Evolutionary conservation across 257 asterid genomes (phyloP).

Genomic region (Gardenia jasminoides): DNA sequence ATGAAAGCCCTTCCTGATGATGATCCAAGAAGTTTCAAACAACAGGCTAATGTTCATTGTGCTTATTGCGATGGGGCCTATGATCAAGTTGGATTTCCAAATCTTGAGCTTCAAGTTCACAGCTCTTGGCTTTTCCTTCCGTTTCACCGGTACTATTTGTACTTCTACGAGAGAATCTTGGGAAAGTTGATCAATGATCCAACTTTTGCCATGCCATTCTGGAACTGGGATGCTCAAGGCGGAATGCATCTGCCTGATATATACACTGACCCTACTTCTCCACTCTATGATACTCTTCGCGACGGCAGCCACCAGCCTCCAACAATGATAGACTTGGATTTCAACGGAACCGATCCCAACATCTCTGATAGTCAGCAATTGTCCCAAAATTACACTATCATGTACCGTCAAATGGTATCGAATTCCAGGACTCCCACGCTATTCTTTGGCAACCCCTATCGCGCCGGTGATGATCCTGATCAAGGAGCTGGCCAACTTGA

Average conservation of each 20-base stretch:
- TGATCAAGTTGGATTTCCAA: slow-evolving; percentile 71
- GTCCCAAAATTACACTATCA: slow-evolving; percentile 45
- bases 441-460: slow-evolving; percentile 65
- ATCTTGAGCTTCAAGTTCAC: slow-evolving; percentile 78
- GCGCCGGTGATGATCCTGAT: slow-evolving; percentile 60
- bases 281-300: slow-evolving; percentile 57
- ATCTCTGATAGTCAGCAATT: slow-evolving; percentile 26
- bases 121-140: slow-evolving; percentile 76
- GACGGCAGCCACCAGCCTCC: slow-evolving; percentile 73
- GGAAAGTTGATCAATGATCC: slow-evolving; percentile 70
- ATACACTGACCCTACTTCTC: slow-evolving; percentile 44
- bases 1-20: slow-evolving; percentile 77
- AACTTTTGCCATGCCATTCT: slow-evolving; percentile 65
- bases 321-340: slow-evolving; percentile 48
- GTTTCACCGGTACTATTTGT: slow-evolving; percentile 63
- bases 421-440: slow-evolving; percentile 48
- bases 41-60: slow-evolving; percentile 79
- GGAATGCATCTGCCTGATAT: slow-evolving; percentile 63
- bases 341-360: slow-evolving; percentile 31
- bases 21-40: slow-evolving; percentile 78
- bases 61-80: slow-evolving; percentile 89
- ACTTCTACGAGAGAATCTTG: slow-evolving; percentile 66
- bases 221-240: slow-evolving; percentile 74
- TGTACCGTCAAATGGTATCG: slow-evolving; percentile 79
- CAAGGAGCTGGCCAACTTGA: slow-evolving; percentile 74